Percentiles rank a stretch among this genome's conserved stretches.
Evolutionary conservation across 306 rosid genomes (phyloP).

Genomic region (Amphicarpaea edgeworthii): DNA sequence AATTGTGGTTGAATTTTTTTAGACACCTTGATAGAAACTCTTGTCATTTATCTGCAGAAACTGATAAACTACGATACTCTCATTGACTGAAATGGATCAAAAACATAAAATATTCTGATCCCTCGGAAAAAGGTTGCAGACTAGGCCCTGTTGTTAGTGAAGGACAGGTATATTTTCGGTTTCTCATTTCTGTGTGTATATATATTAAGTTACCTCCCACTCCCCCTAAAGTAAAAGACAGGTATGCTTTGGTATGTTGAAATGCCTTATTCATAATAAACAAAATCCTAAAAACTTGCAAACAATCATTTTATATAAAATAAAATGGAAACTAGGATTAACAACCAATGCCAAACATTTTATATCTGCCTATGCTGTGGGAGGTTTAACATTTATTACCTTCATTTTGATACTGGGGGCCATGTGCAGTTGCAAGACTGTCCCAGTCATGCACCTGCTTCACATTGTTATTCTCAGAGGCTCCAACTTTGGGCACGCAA

Average conservation of each 20-base stretch:
- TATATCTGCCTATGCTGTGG: background rate
- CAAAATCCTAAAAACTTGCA: background rate
- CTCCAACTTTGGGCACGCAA: slow-evolving; percentile 53
- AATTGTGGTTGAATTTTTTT: slow-evolving; percentile 18
- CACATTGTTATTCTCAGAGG: slow-evolving; percentile 49
- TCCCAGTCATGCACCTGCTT: slow-evolving; percentile 71
- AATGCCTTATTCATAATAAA: slow-evolving; percentile 26
- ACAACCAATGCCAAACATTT: background rate
- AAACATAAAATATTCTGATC: slow-evolving; percentile 93
- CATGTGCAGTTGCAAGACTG: slow-evolving; percentile 62
- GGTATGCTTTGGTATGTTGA: slow-evolving; percentile 27
- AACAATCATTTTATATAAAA: background rate
- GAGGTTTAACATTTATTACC: slow-evolving; percentile 60
- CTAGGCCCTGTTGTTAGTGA: slow-evolving; percentile 95
- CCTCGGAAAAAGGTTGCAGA: slow-evolving; percentile 97
- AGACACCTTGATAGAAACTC: slow-evolving; percentile 15
- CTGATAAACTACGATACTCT: slow-evolving; percentile 40
- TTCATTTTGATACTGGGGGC: slow-evolving; percentile 85
- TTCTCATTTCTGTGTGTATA: slow-evolving; percentile 38
- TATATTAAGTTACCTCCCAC: too few species aligned
- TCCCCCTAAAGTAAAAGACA: slow-evolving; percentile 6
- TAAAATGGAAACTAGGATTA: slow-evolving; percentile 7
- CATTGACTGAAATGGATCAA: slow-evolving; percentile 77
- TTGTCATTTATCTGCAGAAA: slow-evolving; percentile 14
- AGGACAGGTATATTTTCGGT: slow-evolving; percentile 69